Evolutionary conservation across 2,329 filamentous ascomycete genomes (phyloP), one percentile per base, ranked within the genome.

Genomic region (Plectosphaerella sp.): DNA sequence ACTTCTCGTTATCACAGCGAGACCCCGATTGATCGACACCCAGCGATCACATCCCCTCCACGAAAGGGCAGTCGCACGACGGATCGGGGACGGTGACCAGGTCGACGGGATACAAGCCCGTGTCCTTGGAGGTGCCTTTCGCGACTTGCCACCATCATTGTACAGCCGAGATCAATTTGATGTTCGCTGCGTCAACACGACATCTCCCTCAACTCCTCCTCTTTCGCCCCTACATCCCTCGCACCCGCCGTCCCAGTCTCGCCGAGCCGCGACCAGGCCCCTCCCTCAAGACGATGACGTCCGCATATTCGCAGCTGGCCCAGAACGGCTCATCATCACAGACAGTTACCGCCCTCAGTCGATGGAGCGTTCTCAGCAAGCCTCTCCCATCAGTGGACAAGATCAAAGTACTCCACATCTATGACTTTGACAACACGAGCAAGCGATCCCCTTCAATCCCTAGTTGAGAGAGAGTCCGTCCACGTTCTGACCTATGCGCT

Each of bases 391-490:
- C 82, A 33, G 77, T 84, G 11, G 77, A 87, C 42, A 76, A 83
- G 51, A 87, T 97, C 70, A 90, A 83, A 66, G 74, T 84, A 9
- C 84, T 99, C 49, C 93, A 97, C 66, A 82, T 99, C 60, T 97
- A 97, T 73, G 94, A 99, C 69, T 99, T 97, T 69, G 94, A 99
- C 71, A 97, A 99, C 65, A 97, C 93, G 37, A 74, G 89, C 93
- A 75, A 67, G 86, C 58, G 11, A 20, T 6, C 41, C 28, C 28
- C 48, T 37, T 51, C 47, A 25, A 20, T 39, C 48, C 28, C 43
- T 39, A 24, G 5, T 43, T 20, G 18, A 57, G 50, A 25, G 18
- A 25, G 11, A 37, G 15, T 37, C 12, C 16, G 47, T 20, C 33
- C 24, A 45, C 28, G 8, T 33, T 33, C 16, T 47, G 16, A 45